A percentile compares a stretch with the other conserved stretches of the same genome.
These are phyloP conservation scores for Neurospora sp. DNA, from an alignment of 495 filamentous ascomycete species.

Conservation along the genomic window DNA sequence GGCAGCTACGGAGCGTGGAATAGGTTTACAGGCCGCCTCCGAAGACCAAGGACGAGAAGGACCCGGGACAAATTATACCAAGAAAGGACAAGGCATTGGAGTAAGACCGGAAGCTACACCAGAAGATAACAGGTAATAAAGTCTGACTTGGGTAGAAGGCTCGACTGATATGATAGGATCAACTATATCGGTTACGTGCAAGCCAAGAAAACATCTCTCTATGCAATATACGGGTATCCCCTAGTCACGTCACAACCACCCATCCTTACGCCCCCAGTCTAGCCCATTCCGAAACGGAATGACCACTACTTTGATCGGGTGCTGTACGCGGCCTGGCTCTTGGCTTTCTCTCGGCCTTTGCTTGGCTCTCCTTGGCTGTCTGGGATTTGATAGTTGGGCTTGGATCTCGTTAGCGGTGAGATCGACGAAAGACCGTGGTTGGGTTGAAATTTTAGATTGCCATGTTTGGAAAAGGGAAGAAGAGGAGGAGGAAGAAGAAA, in stretches of 20 bases:
- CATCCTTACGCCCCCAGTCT: not conserved
- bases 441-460: not conserved
- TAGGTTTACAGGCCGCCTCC: not conserved
- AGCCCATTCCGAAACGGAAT: not conserved
- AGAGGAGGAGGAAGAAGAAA: not conserved
- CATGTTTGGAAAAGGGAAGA: not conserved
- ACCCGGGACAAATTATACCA: not conserved
- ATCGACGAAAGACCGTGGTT: not conserved
- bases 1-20: not conserved
- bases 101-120: not conserved
- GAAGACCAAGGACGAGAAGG: not conserved
- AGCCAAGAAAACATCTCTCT: not conserved
- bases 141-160: not conserved
- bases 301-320: not conserved
- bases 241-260: not conserved
- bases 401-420: not conserved
- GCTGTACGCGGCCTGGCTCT: not conserved
- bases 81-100: not conserved
- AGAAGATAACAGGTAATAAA: not conserved
- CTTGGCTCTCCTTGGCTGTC: not conserved
- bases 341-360: not conserved
- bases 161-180: not conserved
- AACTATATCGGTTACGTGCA: not conserved
- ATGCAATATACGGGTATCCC: not conserved
- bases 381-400: not conserved